Conservation (phyloP, 495 filamentous ascomycete genomes). For the Tuber microsphaerosporum region DNA sequence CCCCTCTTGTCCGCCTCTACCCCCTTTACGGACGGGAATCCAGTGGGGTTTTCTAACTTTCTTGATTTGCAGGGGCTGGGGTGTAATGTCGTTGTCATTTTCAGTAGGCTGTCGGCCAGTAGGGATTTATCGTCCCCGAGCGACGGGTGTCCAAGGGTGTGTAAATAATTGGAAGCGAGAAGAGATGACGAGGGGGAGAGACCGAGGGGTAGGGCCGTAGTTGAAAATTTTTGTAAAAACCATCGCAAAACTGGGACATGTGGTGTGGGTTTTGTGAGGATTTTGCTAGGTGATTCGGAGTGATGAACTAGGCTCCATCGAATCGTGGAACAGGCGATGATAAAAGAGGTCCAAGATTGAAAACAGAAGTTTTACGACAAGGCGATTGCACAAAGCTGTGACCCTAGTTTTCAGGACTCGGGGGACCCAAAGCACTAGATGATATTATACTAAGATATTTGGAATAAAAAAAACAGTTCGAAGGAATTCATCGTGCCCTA, state of each 20-base stretch:
- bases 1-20: neutral
- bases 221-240: neutral
- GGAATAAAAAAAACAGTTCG: neutral
- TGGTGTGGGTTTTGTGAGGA: neutral
- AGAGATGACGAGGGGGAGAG: neutral
- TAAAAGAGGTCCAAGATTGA: neutral
- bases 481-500: neutral
- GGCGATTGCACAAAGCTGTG: neutral
- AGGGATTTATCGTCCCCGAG: neutral
- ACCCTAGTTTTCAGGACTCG: neutral
- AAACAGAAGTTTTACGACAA: neutral
- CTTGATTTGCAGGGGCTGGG: conserved; percentile 20
- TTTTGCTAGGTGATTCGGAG: neutral
- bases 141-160: neutral
- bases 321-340: neutral
- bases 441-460: neutral
- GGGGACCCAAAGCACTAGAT: neutral
- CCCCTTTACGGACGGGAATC: conserved; percentile 10
- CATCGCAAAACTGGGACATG: neutral
- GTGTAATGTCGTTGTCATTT: conserved; percentile 13
- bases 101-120: neutral
- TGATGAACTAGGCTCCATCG: neutral
- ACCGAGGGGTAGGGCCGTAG: neutral
- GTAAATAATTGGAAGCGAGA: neutral
- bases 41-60: conserved; percentile 31